Evolutionary conservation across 2,329 filamentous ascomycete species (phyloP), one percentile per base, ranked within the genome.

Genomic region (Pseudogymnoascus sp.): DNA sequence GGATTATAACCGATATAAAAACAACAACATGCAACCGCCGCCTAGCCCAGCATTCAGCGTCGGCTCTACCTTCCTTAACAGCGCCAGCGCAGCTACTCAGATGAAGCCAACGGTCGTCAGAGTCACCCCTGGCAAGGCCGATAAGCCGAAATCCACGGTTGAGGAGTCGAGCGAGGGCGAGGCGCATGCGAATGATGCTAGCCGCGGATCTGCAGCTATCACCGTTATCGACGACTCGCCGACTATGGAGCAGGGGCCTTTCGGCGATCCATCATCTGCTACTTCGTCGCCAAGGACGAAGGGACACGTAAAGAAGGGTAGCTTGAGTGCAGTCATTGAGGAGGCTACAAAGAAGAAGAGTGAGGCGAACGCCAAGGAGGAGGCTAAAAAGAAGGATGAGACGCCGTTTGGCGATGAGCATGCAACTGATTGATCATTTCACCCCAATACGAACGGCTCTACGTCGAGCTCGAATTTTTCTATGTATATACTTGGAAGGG

Each of bases 51-150:
- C 83, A 37, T 89, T 89, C 72, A 88, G 85, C 70, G 84, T 89
- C 63, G 86, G 86, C 16, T 86, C 86, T 19, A 87, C 86, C 1
- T 88, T 88, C 73, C 77, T 89, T 68, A 89, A 86, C 76, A 87
- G 82, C 66, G 84, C 84, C 66, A 85, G 78, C 69, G 78, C 81
- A 38, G 83, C 82, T 12, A 82, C 79, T 24, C 80, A 82, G 22
- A 81, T 81, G 26, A 81, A 81, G 60, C 83, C 84, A 22, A 83
- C 86, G 69, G 79, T 88, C 37, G 81, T 88, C 59, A 83, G 83
- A 64, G 83, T 88, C 19, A 31, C 14, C 10, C 16, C 11, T 8
- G 12, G n/a, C 8, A 60, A 19, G 33, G 81, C 80, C 43, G 82
- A 76, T 63, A 76, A 76, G 10, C 72, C 76, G 38, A 84, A 82